A percentile compares a stretch with the other conserved stretches of the same genome.
These are phyloP conservation scores for Thielaviopsis euricoi DNA, from an alignment of 2,329 filamentous ascomycete species.

Conservation along the genomic window DNA sequence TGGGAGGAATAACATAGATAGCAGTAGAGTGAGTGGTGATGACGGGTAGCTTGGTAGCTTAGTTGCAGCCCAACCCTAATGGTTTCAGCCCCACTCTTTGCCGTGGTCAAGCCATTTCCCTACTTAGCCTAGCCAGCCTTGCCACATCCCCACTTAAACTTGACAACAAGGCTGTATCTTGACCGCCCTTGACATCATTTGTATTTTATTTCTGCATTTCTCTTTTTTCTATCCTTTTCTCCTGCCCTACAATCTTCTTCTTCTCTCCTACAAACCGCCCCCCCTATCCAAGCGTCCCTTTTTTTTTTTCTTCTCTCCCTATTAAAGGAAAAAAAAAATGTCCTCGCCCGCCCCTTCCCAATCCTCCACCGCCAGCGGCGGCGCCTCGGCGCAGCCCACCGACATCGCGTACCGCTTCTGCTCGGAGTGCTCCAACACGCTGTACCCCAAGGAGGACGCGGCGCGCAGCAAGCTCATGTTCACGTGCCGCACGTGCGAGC, in stretches of 20 bases:
- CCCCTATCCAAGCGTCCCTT: too few relatives aligned
- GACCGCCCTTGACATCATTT: too few relatives aligned
- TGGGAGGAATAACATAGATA: too few relatives aligned
- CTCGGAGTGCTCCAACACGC: conserved; percentile 95
- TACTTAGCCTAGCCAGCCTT: too few relatives aligned
- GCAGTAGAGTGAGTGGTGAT: too few relatives aligned
- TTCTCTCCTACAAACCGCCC: background rate
- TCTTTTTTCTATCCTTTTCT: background rate
- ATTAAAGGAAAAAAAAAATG: too few relatives aligned
- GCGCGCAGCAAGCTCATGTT: conserved; percentile 75
- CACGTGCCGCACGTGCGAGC: conserved; percentile 89
- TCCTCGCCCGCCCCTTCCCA: conserved; percentile 22
- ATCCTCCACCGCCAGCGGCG: conserved; percentile 21
- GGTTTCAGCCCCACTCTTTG: background rate
- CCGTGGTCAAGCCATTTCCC: background rate
- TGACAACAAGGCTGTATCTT: background rate
- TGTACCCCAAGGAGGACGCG: conserved; percentile 92
- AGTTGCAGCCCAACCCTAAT: too few relatives aligned
- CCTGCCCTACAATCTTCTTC: background rate
- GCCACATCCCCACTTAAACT: background rate
- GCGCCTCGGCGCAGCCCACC: conserved; percentile 42
- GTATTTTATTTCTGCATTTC: background rate
- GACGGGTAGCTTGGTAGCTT: too few relatives aligned
- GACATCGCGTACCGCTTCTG: conserved; percentile 94
- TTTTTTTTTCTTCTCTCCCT: too few relatives aligned